Percentiles rank a stretch among this genome's conserved stretches.
Conservation (phyloP, 192 early-diverging fungal genomes). For the Phycomyces nitens region DNA sequence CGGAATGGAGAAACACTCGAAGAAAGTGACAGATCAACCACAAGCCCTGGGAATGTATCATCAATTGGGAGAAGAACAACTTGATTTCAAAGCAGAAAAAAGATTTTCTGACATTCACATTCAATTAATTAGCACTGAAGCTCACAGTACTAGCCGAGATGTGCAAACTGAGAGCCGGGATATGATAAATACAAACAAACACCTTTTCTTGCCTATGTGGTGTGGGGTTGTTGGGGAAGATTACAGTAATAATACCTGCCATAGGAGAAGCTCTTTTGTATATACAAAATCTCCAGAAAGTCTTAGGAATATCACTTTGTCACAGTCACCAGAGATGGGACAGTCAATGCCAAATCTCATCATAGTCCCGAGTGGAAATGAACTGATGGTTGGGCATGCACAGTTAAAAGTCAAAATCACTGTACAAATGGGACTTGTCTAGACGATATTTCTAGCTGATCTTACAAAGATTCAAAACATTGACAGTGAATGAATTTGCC, state of each 20-base stretch:
- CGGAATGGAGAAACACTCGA: background rate
- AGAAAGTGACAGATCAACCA: background rate
- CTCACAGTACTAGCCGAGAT: background rate
- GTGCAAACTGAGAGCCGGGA: background rate
- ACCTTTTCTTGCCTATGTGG: constrained; percentile 9
- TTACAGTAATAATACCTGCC: constrained; percentile 18
- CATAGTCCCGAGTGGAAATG: background rate
- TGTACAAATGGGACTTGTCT: background rate
- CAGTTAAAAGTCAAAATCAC: background rate
- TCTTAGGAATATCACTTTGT: background rate
- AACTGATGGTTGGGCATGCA: constrained; percentile 2
- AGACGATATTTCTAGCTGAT: background rate
- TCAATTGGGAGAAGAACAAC: constrained; percentile 3
- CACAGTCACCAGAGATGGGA: constrained; percentile 1
- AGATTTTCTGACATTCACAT: constrained; percentile 11
- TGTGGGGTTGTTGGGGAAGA: constrained; percentile 9
- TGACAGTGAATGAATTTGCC: constrained; percentile 16
- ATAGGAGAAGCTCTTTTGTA: constrained; percentile 14
- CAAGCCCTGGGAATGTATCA: background rate
- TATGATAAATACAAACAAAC: constrained; percentile 4
- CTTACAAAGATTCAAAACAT: too few relatives aligned
- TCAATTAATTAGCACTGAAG: background rate
- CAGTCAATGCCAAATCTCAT: background rate
- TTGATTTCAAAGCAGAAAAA: background rate
- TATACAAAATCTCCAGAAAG: constrained; percentile 8